Base-by-base conservation (phyloP, 805 yeast genomes). In the Suhomyces canberraensis region DNA sequence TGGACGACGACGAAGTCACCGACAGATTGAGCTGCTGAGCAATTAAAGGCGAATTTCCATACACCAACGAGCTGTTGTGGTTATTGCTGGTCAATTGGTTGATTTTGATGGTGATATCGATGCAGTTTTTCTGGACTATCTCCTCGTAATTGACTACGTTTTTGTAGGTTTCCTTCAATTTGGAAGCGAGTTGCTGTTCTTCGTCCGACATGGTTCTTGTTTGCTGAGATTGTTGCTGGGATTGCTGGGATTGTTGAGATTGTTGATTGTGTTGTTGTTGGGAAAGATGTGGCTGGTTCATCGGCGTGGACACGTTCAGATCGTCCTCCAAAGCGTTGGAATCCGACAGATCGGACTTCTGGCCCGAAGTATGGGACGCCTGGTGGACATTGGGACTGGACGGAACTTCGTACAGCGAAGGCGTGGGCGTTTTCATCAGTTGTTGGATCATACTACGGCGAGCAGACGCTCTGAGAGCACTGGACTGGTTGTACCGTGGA, bases 131-230 rank as follows among this genome's bases (percentile, higher is more conserved):
- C 54, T 82, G 89, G 15, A 83, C 76, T 37, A 77, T 76, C 39
- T 78, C 78, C 61, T 83, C 90, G 43, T 76, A 71, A 44, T 76
- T 76, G 31, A 83, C 79, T 27, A 83, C 84, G 34, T 75, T 68
- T 48, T 81, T 81, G 56, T 83, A 84, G 3, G 88, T 81, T 51
- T 83, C 89, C 56, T 84, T 87, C 17, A 84, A 56, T 52, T 82
- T 82, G 2, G 82, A 69, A 2, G 86, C 86, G 31, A 84, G 61
- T 34, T 76, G 77, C 47, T 76, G 84, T 54, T 78, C 85, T 50
- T 78, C 84, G 33, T 73, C 78, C 1, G 81, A 60, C 71, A 68
- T 66, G 11, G 62, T 54, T 24, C 33, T 31, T 34, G 11, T 16
- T 25, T 30, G 36, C 13, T 25, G 31, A 8, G 33, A 33, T 14